Base-by-base conservation (phyloP, 2,329 filamentous ascomycete genomes). In the Didymella keratinophila region DNA sequence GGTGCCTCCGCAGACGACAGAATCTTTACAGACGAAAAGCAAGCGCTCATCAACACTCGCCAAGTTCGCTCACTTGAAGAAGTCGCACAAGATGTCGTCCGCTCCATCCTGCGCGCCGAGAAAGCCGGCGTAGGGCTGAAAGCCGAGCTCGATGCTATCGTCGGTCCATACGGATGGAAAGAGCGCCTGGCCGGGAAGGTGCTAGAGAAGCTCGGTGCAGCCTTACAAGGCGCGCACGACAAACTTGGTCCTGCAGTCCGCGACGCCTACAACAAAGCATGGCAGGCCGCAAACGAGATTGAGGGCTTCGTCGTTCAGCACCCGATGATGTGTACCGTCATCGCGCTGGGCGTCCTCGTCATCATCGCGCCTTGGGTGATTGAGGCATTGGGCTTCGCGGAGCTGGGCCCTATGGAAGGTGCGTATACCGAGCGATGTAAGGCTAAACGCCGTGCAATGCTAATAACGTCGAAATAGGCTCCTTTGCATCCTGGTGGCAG, bases 401-500 rank as follows among this genome's bases (percentile, higher is more conserved):
- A 74, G 58, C 47, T 71, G 12, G 73, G 72, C 1, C 70, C 69
- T 1, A 39, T 71, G 8, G 67, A 70, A 69, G 72, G 72, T 74
- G 68, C 23, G 63, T 60, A 21, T 48, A 36, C 25, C 50, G 37
- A 47, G 36, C 18, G 20, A 23, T 16, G 32, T 46, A 46, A 32
- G 47, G 7, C 23, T 27, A 27, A 53, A 53, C 30, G 46, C 25
- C 25, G 25, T 32, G 25, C 37, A 14, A 36, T 25, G 21, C 48
- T 60, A 23, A 60, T 12, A 6, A 27, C 18, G 42, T 52, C 34
- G 28, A 54, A 57, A 27, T 53, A 72, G 68, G 66, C 14, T 63
- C 63, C 2, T 81, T 80, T 51, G 80, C 79, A 14, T 73, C 79
- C 1, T 65, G 58, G 60, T 81, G 79, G 77, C 75, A 80, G 63